Evolutionary conservation across 495 filamentous ascomycete species (phyloP).

Genomic region (Neurospora sp.): DNA sequence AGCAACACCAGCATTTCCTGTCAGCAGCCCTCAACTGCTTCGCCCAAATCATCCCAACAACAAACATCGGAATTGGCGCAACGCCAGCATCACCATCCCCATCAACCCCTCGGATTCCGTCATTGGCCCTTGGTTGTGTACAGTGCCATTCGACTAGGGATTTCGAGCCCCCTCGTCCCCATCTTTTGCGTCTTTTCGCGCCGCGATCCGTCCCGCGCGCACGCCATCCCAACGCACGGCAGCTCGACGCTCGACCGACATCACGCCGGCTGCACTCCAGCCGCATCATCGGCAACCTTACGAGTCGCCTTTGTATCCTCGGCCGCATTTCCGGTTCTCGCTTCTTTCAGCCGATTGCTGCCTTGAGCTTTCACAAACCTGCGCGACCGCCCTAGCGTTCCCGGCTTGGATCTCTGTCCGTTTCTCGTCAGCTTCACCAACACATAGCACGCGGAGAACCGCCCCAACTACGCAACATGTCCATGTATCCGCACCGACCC

Average conservation of each 20-base stretch:
- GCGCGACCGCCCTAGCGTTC: background rate
- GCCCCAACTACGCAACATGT: slow-evolving; percentile 30
- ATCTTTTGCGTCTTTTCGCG: background rate
- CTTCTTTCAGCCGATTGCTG: background rate
- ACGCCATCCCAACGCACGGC: background rate
- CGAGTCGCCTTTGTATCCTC: background rate
- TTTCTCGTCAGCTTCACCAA: background rate
- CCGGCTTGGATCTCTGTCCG: background rate
- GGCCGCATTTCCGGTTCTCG: background rate
- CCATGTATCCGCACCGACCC: slow-evolving; percentile 89
- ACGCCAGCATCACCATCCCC: background rate
- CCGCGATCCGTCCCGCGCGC: background rate
- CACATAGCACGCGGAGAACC: background rate
- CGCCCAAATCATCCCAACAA: background rate
- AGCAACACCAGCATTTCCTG: background rate
- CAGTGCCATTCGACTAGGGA: background rate
- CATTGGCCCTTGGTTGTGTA: background rate
- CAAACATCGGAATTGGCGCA: background rate
- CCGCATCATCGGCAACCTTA: background rate
- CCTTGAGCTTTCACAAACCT: background rate
- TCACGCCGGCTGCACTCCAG: background rate
- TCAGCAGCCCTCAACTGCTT: background rate
- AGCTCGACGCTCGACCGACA: background rate
- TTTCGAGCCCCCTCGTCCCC: background rate
- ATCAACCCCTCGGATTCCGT: background rate